These are phyloP conservation scores for Quercus suber DNA, from an alignment of 306 rosid species.

Conservation along the genomic window DNA sequence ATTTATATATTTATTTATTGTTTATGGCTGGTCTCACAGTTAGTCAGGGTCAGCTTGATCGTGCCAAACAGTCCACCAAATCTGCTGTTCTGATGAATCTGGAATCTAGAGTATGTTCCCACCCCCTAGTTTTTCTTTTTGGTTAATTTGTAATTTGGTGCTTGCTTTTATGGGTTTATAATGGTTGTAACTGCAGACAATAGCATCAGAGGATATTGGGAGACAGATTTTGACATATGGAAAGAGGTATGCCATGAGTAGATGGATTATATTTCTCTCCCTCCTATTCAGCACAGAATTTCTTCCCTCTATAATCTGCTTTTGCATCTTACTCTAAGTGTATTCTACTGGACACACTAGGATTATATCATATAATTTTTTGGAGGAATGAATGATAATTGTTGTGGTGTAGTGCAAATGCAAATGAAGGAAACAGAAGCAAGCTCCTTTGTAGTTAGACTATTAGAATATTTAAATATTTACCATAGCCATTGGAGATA, in stretches of 20 bases:
- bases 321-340: not conserved
- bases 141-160: not conserved
- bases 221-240: slow-evolving; percentile 96
- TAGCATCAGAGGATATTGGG: slow-evolving; percentile 92
- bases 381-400: not conserved
- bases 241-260: slow-evolving; percentile 60
- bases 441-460: not conserved
- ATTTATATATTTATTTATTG: not conserved
- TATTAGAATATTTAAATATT: not conserved
- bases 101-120: slow-evolving; percentile 78
- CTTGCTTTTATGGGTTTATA: slow-evolving; percentile 7
- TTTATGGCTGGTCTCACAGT: slow-evolving; percentile 45
- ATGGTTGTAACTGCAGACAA: slow-evolving; percentile 52
- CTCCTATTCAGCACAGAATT: not conserved
- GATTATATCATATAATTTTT: not conserved
- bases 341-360: not conserved
- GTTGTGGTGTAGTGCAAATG: not conserved
- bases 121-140: not conserved
- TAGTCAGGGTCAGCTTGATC: slow-evolving; percentile 69
- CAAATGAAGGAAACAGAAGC: not conserved
- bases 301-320: not conserved
- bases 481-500: not conserved
- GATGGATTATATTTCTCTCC: not conserved
- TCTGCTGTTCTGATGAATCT: slow-evolving; percentile 96
- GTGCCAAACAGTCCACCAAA: slow-evolving; percentile 87